Percentiles rank a stretch among this genome's conserved stretches.
These are phyloP conservation scores for Yarrowia sp. DNA, from an alignment of 805 yeast species.

Conservation along the genomic window DNA sequence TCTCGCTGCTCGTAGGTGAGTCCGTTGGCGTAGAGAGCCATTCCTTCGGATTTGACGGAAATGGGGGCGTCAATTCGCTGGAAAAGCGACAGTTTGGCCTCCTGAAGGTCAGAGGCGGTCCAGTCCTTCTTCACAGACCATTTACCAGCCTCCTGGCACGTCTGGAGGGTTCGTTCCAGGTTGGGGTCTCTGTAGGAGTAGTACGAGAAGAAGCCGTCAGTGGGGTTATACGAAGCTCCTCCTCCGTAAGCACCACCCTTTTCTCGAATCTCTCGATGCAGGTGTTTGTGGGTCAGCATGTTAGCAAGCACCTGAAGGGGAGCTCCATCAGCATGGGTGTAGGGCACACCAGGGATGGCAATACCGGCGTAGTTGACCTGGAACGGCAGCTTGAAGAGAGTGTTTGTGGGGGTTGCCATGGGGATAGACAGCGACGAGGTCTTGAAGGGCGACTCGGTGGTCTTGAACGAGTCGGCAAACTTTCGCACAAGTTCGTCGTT, in stretches of 20 bases:
- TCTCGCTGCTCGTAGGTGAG: slow-evolving; percentile 82
- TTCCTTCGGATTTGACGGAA: slow-evolving; percentile 80
- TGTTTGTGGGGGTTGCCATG: slow-evolving; percentile 46
- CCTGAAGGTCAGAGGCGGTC: slow-evolving; percentile 74
- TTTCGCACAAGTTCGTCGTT: slow-evolving; percentile 47
- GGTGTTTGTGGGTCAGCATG: slow-evolving; percentile 76
- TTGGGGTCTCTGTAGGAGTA: slow-evolving; percentile 96
- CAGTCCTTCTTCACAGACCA: slow-evolving; percentile 60
- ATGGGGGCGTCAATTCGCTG: slow-evolving; percentile 91
- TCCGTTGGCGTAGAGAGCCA: slow-evolving; percentile 67
- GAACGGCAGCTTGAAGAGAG: slow-evolving; percentile 76
- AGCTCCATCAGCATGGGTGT: slow-evolving; percentile 78
- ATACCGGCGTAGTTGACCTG: slow-evolving; percentile 85
- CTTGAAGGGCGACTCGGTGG: slow-evolving; percentile 36
- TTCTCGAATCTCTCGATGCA: slow-evolving; percentile 91
- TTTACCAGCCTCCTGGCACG: slow-evolving; percentile 62
- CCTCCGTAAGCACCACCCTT: slow-evolving; percentile 99
- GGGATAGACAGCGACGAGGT: slow-evolving; percentile 34
- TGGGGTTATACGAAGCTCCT: slow-evolving; percentile 82
- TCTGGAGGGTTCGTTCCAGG: slow-evolving; percentile 69
- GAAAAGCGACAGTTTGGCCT: slow-evolving; percentile 89
- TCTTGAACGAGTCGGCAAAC: slow-evolving; percentile 46
- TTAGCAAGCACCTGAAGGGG: slow-evolving; percentile 82
- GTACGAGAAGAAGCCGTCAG: slow-evolving; percentile 79
- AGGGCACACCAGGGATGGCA: slow-evolving; percentile 70